Evolutionary conservation across 352 stramenopile genomes (phyloP), one percentile per base, ranked within the genome.

Genomic region (Globisporangium carolinianum): DNA sequence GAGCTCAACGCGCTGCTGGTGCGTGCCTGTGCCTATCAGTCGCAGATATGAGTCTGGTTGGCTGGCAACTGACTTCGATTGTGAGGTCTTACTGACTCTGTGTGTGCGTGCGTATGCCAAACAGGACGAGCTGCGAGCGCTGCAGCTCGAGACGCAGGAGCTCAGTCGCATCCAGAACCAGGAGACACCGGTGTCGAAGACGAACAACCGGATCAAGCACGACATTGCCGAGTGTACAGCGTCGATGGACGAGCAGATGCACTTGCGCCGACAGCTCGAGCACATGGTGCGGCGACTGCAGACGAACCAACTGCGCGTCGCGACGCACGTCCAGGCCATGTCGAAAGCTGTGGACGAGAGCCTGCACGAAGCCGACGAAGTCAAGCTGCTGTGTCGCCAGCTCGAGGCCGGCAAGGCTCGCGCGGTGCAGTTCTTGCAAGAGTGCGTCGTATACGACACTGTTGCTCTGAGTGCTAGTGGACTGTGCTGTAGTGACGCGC

Each of bases 181-280:
- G 39, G 71, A 91, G 55, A 91, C 81, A 3, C 81, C 83, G 2
- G 67, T 85, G n/a, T 85, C 83, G 17, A 83, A 83, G 63, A 77
- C 86, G 54, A 91, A 79, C 51, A 68, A 69, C 55, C 63, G 64
- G 8, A 86, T 91, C 52, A 82, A 89, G 42, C 55, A 84, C 11
- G 72, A 89, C 1, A 94, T 94, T 51, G 62, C 69, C n/a, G 63
- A 75, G 35, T 89, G 78, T 53, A 90, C 79, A 47, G 39, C 71
- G 14, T 79, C 71, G 0, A 90, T 89, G 80, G 83, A 94, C 53
- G 79, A 91, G 58, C 79, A 94, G 66, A 86, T 90, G 76, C 76
- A 91, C 63, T 52, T 75, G 14, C 68, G 80, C 5, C 57, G 82
- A 47, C 81, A 91, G 53, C 69, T 91, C 3, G 81, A 91, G 63